These are phyloP conservation scores for Golovinomyces cichoracearum DNA, from an alignment of 2,329 filamentous ascomycete species.

Conservation along the genomic window DNA sequence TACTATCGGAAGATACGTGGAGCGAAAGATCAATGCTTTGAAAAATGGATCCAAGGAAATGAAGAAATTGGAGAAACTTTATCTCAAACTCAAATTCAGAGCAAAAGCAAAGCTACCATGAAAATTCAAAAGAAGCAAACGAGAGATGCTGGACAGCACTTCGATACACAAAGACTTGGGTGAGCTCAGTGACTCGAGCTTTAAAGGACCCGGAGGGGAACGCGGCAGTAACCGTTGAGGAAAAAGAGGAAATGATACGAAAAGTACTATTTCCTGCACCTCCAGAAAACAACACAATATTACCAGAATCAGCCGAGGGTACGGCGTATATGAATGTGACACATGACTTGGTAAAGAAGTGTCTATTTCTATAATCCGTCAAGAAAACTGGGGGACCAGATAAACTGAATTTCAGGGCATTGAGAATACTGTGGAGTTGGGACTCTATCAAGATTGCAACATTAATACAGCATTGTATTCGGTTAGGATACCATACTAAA, in stretches of 20 bases:
- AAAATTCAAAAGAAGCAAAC: background rate
- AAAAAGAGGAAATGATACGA: conserved; percentile 2
- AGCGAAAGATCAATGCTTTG: background rate
- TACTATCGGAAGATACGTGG: background rate
- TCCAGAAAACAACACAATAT: background rate
- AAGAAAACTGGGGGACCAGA: background rate
- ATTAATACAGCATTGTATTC: background rate
- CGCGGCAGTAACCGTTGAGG: background rate
- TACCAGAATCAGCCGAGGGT: background rate
- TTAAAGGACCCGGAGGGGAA: background rate
- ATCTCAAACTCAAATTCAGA: background rate
- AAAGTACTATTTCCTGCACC: background rate
- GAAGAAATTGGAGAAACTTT: background rate
- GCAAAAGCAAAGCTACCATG: background rate
- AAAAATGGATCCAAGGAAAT: background rate
- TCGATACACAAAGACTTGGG: background rate
- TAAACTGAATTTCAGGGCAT: background rate
- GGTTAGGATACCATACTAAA: background rate
- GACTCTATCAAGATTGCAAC: background rate
- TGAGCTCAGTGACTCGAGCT: background rate
- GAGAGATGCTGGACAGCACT: background rate
- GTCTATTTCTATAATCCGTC: background rate
- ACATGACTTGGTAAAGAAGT: background rate
- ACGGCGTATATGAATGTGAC: background rate
- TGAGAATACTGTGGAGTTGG: background rate